Base-by-base conservation (phyloP, 208 protist species). In the Wallacemonas sp. region DNA sequence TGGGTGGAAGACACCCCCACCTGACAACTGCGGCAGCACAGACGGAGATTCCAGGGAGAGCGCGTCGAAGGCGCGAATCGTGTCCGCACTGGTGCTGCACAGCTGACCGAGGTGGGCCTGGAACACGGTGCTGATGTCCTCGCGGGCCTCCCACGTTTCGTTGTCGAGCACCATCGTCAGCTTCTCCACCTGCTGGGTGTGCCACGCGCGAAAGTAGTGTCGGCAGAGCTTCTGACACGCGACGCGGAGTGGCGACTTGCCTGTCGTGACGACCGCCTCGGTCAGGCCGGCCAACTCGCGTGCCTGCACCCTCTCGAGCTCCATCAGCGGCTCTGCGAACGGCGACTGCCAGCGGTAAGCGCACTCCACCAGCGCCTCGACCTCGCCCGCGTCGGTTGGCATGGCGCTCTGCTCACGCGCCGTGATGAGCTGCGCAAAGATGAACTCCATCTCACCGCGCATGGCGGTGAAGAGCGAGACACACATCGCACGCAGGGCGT, bases 131-230 rank as follows among this genome's bases (percentile, higher is more conserved):
- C 86, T 78, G 39, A 93, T 70, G 16, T 54, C 62, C 34, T 81
- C 79, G 27, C 83, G 78, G 11, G 82, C 69, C 19, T 60, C 33
- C 90, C 90, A 95, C 38, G 72, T 82, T 68, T 95, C 90, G 12
- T 61, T 76, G 48, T 90, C 85, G 39, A 87, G 58, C 33, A 90
- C 77, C 54, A 91, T 73, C 6, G 61, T 72, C 24, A 95, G 48
- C 34, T 87, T 90, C 61, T 90, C 90, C 43, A 79, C 72, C 61
- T 80, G 75, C 36, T 65, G 41, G 19, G 32, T 63, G 70, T 95
- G 87, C 39, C 85, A 76, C 0, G 60, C 33, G n/a, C 76, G 72
- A 38, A 95, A 80, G 61, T 78, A 83, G n/a, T 68, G 49, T 65
- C 87, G 85, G 24, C 46, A 74, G 2, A 90, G 72, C 9, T 78